phyloP scores from a whole-genome alignment of 495 filamentous ascomycete species.

The Venustampulla echinocandica region DNA sequence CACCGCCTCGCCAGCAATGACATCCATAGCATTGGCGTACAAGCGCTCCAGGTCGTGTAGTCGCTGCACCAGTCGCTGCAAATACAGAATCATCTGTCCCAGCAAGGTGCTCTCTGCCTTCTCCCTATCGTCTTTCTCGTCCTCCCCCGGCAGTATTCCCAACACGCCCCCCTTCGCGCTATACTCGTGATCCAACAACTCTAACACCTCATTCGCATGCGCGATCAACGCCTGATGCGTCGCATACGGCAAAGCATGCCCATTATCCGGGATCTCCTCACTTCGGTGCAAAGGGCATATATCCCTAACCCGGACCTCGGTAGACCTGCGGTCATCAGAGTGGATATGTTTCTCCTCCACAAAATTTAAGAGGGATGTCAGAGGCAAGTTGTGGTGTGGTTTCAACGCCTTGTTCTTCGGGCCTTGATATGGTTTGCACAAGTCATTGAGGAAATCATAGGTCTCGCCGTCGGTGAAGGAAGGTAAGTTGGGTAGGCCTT shows the following conservation, averaged over 20 bases:
- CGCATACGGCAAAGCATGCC: slow-evolving; percentile 28
- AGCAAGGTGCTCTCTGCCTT: slow-evolving; percentile 34
- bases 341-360: slow-evolving; percentile 32
- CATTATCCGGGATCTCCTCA: slow-evolving; percentile 5
- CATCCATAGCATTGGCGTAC: slow-evolving; percentile 38
- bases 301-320: slow-evolving; percentile 4
- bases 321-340: slow-evolving; percentile 19
- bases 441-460: slow-evolving; percentile 42
- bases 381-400: slow-evolving; percentile 31
- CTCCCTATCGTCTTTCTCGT: slow-evolving; percentile 20
- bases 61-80: slow-evolving; percentile 36
- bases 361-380: slow-evolving; percentile 37
- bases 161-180: slow-evolving; percentile 40
- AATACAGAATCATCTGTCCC: slow-evolving; percentile 41
- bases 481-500: background rate
- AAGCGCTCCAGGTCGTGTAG: slow-evolving; percentile 42
- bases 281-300: slow-evolving; percentile 18
- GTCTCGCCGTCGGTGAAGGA: slow-evolving; percentile 25
- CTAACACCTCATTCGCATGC: slow-evolving; percentile 45
- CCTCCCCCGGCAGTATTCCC: slow-evolving; percentile 34
- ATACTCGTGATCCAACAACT: slow-evolving; percentile 46
- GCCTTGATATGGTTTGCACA: slow-evolving; percentile 35
- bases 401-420: slow-evolving; percentile 25
- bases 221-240: slow-evolving; percentile 38
- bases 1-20: slow-evolving; percentile 37